These are phyloP conservation scores for Tricladium varicosporioides DNA, from an alignment of 2,329 filamentous ascomycete genomes.

Conservation along the genomic window DNA sequence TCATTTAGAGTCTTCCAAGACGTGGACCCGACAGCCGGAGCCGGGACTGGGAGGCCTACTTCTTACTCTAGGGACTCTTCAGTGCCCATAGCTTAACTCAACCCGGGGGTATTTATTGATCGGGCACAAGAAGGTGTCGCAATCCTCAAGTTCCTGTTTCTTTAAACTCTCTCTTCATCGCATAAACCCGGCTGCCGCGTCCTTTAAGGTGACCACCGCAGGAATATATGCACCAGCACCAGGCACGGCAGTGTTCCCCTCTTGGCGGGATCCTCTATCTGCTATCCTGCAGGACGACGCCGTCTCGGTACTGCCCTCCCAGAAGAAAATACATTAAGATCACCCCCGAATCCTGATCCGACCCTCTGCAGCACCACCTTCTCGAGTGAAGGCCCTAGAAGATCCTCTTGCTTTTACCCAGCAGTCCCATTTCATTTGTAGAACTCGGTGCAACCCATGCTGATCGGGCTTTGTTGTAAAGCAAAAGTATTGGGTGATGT, in stretches of 20 bases:
- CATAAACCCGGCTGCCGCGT: too few relatives aligned
- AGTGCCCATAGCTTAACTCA: too few relatives aligned
- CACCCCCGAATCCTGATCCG: not conserved
- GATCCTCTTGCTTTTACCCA: slow-evolving; percentile 18
- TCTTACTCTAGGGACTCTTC: too few relatives aligned
- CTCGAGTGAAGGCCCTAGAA: not conserved
- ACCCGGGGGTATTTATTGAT: too few relatives aligned
- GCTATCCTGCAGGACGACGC: not conserved
- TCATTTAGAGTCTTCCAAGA: too few relatives aligned
- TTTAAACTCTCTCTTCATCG: too few relatives aligned
- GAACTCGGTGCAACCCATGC: slow-evolving; percentile 13
- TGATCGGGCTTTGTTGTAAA: slow-evolving; percentile 1
- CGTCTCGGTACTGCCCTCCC: not conserved
- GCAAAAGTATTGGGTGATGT: slow-evolving; percentile 20
- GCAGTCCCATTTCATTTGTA: slow-evolving; percentile 11
- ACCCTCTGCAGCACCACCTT: not conserved
- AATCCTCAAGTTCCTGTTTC: too few relatives aligned
- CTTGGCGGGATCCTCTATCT: not conserved
- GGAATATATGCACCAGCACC: not conserved
- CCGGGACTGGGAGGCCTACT: too few relatives aligned
- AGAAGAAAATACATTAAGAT: not conserved
- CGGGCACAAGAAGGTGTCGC: too few relatives aligned
- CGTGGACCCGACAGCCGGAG: too few relatives aligned
- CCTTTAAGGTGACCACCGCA: too few relatives aligned
- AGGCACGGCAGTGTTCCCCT: not conserved